A percentile compares a stretch with the other conserved stretches of the same genome.
Conservation (phyloP, 2,329 filamentous ascomycete genomes). For the Cladosporium colombiae region DNA sequence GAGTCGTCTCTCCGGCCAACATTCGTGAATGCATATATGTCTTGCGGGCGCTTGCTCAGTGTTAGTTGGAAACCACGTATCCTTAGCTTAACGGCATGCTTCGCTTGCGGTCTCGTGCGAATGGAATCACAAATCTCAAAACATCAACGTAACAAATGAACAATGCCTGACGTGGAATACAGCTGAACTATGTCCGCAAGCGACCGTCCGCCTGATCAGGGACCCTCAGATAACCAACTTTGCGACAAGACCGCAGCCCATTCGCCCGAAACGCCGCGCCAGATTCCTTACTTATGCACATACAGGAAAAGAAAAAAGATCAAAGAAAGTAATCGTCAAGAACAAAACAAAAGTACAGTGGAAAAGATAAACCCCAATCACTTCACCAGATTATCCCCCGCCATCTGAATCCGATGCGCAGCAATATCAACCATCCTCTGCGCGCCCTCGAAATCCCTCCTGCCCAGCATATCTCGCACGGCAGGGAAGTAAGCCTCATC, state of each 20-base stretch:
- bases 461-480: conserved; percentile 77
- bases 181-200: neutral
- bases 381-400: conserved; percentile 47
- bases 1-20: no score
- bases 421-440: conserved; percentile 70
- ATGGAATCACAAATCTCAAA: neutral
- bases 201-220: neutral
- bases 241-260: neutral
- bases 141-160: neutral
- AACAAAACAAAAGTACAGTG: neutral
- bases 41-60: neutral
- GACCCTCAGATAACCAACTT: neutral
- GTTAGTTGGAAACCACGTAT: no score
- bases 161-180: neutral
- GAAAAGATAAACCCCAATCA: neutral
- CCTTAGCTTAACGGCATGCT: neutral
- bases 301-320: neutral
- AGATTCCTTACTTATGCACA: conserved; percentile 6
- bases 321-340: neutral
- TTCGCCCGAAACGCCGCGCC: conserved; percentile 11
- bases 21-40: no score
- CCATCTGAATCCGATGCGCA: conserved; percentile 65
- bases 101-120: neutral
- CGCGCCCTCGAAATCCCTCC: conserved; percentile 68
- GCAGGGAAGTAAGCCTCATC: conserved; percentile 74